Evolutionary conservation across 768 basidiomycete species (phyloP).

Genomic region (Amanita molliuscula): DNA sequence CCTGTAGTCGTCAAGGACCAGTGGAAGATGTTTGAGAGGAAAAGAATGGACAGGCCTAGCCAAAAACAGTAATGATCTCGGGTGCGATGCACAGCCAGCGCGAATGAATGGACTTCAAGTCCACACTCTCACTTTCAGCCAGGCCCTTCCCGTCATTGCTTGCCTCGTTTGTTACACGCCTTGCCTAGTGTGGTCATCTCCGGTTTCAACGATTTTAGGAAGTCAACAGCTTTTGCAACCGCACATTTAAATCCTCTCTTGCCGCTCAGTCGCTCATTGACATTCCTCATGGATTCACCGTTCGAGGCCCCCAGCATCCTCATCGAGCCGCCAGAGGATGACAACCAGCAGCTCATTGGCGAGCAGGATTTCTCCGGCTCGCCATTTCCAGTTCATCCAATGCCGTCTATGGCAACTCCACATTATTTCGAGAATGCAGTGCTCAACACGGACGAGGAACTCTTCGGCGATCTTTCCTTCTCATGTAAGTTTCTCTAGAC

Average conservation of each 20-base stretch:
- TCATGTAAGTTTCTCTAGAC: not conserved
- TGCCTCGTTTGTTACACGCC: constrained; percentile 1
- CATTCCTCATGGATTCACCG: not conserved
- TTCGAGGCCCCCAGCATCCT: not conserved
- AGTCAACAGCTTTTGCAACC: not conserved
- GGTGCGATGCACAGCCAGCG: not conserved
- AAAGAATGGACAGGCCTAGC: not conserved
- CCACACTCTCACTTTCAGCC: not conserved
- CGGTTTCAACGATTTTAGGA: not conserved
- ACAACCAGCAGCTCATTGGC: not conserved
- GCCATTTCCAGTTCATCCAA: not conserved
- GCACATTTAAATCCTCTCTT: not conserved
- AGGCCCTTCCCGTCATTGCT: not conserved
- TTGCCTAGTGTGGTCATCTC: not conserved
- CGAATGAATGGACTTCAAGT: not conserved
- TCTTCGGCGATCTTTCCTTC: not conserved
- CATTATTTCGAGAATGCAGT: not conserved
- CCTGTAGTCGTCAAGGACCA: not conserved
- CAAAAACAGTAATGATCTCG: not conserved
- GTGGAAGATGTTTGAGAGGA: not conserved
- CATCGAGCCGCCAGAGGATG: constrained; percentile 4
- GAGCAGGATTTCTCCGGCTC: not conserved
- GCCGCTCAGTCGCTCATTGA: not conserved
- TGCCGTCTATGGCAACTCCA: not conserved
- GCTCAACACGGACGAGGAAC: not conserved